Percentiles rank a stretch among this genome's conserved stretches.
phyloP scores from a whole-genome alignment of 2,329 filamentous ascomycete species.

The Monosporascus sp. region DNA sequence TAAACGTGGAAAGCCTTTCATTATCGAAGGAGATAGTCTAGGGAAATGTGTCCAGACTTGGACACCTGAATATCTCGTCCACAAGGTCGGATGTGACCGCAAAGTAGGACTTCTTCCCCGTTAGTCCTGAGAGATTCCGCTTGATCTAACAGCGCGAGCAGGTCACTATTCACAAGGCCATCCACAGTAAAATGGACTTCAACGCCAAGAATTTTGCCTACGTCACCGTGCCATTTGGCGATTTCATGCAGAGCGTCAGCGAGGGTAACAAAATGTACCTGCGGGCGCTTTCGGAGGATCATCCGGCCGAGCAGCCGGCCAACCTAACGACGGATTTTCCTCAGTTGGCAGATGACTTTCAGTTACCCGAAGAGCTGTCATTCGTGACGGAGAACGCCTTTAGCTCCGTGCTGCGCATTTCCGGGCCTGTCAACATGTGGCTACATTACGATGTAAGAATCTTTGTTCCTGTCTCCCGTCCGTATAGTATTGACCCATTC shows the following conservation, averaged over 20 bases:
- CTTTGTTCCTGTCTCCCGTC: background rate
- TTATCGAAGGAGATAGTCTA: slow-evolving; percentile 62
- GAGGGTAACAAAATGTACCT: slow-evolving; percentile 66
- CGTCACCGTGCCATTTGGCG: slow-evolving; percentile 59
- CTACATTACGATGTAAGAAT: slow-evolving; percentile 73
- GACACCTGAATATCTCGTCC: slow-evolving; percentile 63
- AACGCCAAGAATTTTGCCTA: slow-evolving; percentile 80
- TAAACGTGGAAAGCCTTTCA: slow-evolving; percentile 51
- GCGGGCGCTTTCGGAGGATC: slow-evolving; percentile 66
- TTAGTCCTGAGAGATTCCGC: background rate
- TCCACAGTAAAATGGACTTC: slow-evolving; percentile 69
- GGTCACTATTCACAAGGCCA: slow-evolving; percentile 70
- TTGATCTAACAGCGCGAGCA: slow-evolving; percentile 24
- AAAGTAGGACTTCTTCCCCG: slow-evolving; percentile 39
- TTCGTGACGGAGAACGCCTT: slow-evolving; percentile 60
- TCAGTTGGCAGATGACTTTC: slow-evolving; percentile 63
- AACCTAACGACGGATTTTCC: slow-evolving; percentile 69
- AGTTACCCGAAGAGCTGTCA: slow-evolving; percentile 56
- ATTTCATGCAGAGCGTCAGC: slow-evolving; percentile 59
- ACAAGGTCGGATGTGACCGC: slow-evolving; percentile 55
- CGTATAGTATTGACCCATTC: slow-evolving; percentile 1
- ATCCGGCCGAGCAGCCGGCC: slow-evolving; percentile 66
- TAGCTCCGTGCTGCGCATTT: slow-evolving; percentile 75
- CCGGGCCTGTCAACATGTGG: slow-evolving; percentile 81
- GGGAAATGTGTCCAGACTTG: slow-evolving; percentile 64